phyloP scores from a whole-genome alignment of 208 protist species.

The Acanthamoeba healyi region DNA sequence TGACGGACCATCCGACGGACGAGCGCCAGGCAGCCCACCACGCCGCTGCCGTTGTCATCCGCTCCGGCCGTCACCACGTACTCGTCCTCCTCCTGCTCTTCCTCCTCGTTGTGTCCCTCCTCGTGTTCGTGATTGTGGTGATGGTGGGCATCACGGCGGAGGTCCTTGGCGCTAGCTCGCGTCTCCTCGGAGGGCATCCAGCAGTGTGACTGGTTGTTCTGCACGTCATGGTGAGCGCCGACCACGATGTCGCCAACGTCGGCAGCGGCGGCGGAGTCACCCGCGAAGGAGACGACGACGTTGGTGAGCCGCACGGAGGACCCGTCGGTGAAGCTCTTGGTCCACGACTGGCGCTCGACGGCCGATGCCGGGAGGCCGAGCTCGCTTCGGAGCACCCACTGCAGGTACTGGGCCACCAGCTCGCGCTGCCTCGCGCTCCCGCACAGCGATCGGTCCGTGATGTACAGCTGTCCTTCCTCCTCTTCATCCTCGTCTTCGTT shows the following conservation, averaged over 20 bases:
- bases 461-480: neutral
- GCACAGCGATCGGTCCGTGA: neutral
- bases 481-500: neutral
- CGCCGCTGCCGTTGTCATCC: slow-evolving; percentile 19
- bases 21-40: neutral
- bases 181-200: slow-evolving; percentile 10
- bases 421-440: neutral
- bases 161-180: neutral
- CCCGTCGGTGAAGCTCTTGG: neutral
- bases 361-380: neutral
- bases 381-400: neutral
- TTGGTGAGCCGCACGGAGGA: neutral
- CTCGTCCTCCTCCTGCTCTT: neutral
- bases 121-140: neutral
- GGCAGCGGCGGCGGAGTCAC: neutral
- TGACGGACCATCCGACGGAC: neutral
- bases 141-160: neutral
- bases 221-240: slow-evolving; percentile 7
- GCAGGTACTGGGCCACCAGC: slow-evolving; percentile 3
- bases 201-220: slow-evolving; percentile 27
- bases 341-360: neutral
- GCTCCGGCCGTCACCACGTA: neutral
- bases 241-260: neutral
- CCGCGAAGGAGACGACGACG: neutral
- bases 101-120: neutral